These are phyloP conservation scores for Leccinum subgranulosum DNA, from an alignment of 768 basidiomycete genomes.

Conservation along the genomic window DNA sequence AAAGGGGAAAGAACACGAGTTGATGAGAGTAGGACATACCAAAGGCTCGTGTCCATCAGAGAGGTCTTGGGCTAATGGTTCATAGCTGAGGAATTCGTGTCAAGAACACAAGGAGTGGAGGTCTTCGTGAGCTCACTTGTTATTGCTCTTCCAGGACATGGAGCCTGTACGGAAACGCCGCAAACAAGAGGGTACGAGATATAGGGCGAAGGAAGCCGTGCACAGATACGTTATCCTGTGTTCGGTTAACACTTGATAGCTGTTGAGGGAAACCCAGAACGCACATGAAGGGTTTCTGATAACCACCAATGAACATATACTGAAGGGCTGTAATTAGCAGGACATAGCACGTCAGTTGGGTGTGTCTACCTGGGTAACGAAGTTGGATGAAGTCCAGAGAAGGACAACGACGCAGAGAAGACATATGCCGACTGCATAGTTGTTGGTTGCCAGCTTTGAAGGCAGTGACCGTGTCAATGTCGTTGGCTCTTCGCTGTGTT, in stretches of 20 bases:
- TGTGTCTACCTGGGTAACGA: conserved; percentile 69
- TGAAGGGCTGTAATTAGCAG: conserved; percentile 14
- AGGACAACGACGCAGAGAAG: conserved; percentile 74
- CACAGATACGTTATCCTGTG: conserved; percentile 83
- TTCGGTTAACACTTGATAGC: conserved; percentile 1
- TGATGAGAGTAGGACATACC: conserved; percentile 11
- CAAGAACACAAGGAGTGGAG: not conserved
- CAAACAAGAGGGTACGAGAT: conserved; percentile 64
- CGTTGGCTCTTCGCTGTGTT: conserved; percentile 11
- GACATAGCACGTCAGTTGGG: not conserved
- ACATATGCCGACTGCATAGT: conserved; percentile 59
- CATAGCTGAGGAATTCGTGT: conserved; percentile 21
- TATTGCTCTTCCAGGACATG: conserved; percentile 3
- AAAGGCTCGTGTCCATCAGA: conserved; percentile 10
- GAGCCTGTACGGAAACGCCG: conserved; percentile 24
- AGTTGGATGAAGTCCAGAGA: conserved; percentile 88
- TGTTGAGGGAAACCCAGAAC: conserved; percentile 18
- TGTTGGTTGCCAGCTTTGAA: conserved; percentile 14
- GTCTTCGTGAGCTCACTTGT: conserved; percentile 6
- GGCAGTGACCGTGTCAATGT: conserved; percentile 5
- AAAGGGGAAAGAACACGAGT: not conserved
- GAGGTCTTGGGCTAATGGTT: conserved; percentile 18
- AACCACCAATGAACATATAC: conserved; percentile 63
- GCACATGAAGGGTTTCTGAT: conserved; percentile 87
- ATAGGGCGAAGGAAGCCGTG: conserved; percentile 84